Evolutionary conservation across 169 alveolate genomes (phyloP), one percentile per base, ranked within the genome.

Genomic region (Plasmodium knowlesi): DNA sequence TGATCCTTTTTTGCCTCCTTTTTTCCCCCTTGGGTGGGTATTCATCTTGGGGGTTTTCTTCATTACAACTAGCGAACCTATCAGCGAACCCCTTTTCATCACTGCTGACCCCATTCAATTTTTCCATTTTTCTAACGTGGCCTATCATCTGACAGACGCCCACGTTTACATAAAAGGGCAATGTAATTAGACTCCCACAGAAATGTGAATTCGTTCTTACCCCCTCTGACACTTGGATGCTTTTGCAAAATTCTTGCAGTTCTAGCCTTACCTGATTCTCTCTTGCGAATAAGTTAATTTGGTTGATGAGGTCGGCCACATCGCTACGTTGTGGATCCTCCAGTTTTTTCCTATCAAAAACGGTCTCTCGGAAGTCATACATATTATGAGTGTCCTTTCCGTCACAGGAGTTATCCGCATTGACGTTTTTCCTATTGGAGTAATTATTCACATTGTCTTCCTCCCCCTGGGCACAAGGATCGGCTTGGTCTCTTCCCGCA

Each of bases 201-300:
- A 84, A 84, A 84, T 73, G 32, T 30, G 34, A 73, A 50, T 84
- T 73, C 54, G 37, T 61, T 46, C 28, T 84, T 5, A 74, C 28
- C 41, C 50, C 25, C 28, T 72, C 93, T 73, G 57, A 22, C 43
- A 84, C 61, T 50, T 73, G 43, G 32, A 14, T 30, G 67, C 93
- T 43, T 72, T 72, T 84, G 19, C 93, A 41, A 72, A 84, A 84
- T 46, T 84, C 93, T 50, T 32, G 78, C 28, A 84, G 79, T 74
- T 84, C 93, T 50, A 84, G n/a, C 41, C 84, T 72, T 84, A 84
- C 34, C 41, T 84, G 34, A 32, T 84, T 84, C 25, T 84, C 78
- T 6, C 25, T 74, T 50, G 50, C 41, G 37, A 84, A 84, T 1
- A 4, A 28, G 46, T 50, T 43, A 46, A 84, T 84, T 73, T 84